These are phyloP conservation scores for Athelia sp. DNA, from an alignment of 1,284 basidiomycete species.

Conservation along the genomic window DNA sequence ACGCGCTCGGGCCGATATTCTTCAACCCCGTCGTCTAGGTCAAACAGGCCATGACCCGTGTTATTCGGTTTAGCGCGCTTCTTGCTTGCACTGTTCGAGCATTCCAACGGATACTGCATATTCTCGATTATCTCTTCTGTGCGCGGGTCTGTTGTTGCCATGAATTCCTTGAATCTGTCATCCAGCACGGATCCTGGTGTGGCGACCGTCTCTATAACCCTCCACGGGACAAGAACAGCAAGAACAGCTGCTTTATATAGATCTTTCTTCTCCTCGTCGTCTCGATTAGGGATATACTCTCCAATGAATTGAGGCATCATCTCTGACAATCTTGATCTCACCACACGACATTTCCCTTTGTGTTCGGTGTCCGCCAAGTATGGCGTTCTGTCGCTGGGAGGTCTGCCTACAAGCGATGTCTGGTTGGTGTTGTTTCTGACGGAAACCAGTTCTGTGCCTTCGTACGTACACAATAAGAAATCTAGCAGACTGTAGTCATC, in stretches of 20 bases:
- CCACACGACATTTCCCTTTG: no score
- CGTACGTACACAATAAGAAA: not conserved
- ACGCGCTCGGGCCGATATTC: no score
- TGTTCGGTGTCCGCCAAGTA: not conserved
- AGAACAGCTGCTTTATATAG: slow-evolving; percentile 34
- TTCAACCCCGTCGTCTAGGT: no score
- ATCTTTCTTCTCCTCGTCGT: slow-evolving; percentile 15
- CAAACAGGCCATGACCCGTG: no score
- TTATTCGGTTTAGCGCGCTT: not conserved
- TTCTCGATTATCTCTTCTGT: slow-evolving; percentile 1
- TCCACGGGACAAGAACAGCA: slow-evolving; percentile 34
- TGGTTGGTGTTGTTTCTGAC: no score
- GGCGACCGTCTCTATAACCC: no score
- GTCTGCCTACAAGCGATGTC: no score
- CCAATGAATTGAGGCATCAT: slow-evolving; percentile 30
- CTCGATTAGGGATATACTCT: slow-evolving; percentile 23
- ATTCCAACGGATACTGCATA: slow-evolving; percentile 8
- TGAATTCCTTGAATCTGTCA: no score
- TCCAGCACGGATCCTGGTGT: no score
- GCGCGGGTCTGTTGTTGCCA: no score
- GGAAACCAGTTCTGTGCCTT: no score
- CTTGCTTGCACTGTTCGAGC: not conserved
- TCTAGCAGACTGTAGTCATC: not conserved
- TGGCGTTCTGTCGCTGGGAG: not conserved
- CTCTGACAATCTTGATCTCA: slow-evolving; percentile 21